Evolutionary conservation across 2,329 filamentous ascomycete species (phyloP).

Genomic region (Orbilia javanica): DNA sequence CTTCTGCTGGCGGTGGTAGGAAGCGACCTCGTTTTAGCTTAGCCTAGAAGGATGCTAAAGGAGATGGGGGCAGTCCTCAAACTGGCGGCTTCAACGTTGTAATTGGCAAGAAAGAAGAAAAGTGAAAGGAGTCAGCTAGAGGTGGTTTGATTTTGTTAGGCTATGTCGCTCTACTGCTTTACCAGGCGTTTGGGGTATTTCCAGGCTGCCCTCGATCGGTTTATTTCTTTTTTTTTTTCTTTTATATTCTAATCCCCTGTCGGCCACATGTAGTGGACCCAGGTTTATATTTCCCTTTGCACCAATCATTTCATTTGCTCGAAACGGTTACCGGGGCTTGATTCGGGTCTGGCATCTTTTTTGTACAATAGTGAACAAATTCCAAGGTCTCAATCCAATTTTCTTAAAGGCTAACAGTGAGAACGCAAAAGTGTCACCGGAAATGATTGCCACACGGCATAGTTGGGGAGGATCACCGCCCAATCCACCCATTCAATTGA

Average conservation of each 20-base stretch:
- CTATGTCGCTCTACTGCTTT: neutral
- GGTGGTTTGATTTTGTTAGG: neutral
- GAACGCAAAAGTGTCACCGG: neutral
- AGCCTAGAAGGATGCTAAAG: constrained; percentile 47
- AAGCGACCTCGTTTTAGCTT: constrained; percentile 55
- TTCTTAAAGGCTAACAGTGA: neutral
- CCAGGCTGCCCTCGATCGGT: neutral
- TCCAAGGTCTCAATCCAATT: neutral
- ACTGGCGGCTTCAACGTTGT: constrained; percentile 12
- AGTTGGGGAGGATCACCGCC: neutral
- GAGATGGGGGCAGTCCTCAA: neutral
- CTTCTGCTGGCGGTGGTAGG: constrained; percentile 27
- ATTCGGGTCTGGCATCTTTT: neutral
- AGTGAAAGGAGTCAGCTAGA: neutral
- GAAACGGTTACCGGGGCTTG: neutral
- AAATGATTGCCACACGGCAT: neutral
- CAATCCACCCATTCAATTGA: neutral
- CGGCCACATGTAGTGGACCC: neutral
- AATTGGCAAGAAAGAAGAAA: constrained; percentile 3
- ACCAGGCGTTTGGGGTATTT: neutral
- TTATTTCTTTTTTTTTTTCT: neutral
- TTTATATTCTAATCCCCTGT: neutral
- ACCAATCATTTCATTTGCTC: neutral
- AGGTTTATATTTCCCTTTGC: neutral
- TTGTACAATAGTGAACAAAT: constrained; percentile 7